These are phyloP conservation scores for Paraphaeosphaeria minitans DNA, from an alignment of 2,329 filamentous ascomycete genomes.

Conservation along the genomic window DNA sequence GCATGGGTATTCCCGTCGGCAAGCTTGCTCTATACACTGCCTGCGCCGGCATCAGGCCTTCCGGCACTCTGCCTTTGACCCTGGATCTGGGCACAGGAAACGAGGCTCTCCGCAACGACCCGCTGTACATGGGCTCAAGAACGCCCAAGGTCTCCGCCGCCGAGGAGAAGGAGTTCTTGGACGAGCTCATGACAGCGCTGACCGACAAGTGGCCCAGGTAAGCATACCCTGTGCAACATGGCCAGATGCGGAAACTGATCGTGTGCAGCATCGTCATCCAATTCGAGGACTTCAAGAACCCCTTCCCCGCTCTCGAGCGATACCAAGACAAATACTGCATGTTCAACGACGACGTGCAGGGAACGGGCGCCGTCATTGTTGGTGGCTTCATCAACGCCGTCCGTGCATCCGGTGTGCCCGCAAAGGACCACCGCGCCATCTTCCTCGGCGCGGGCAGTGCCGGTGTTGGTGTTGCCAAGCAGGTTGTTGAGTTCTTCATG, in stretches of 20 bases:
- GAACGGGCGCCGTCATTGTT: conserved; percentile 92
- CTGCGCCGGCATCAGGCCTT: conserved; percentile 90
- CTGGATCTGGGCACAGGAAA: conserved; percentile 69
- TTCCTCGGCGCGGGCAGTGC: conserved; percentile 96
- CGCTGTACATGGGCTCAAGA: conserved; percentile 90
- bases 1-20: conserved; percentile 96
- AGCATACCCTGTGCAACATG: conserved; percentile 34
- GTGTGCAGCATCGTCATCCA: conserved; percentile 73
- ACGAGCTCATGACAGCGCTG: conserved; percentile 94
- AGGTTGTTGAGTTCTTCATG: conserved; percentile 96
- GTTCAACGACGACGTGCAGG: conserved; percentile 99
- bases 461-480: conserved; percentile 95
- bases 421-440: conserved; percentile 90
- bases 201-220: conserved; percentile 75
- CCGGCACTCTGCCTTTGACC: conserved; percentile 66
- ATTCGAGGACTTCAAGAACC: conserved; percentile 98
- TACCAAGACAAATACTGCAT: conserved; percentile 89
- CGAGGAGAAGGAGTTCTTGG: conserved; percentile 89
- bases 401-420: conserved; percentile 81
- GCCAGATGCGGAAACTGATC: conserved; percentile 34
- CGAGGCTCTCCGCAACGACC: conserved; percentile 70
- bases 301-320: conserved; percentile 89
- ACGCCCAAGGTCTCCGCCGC: conserved; percentile 77
- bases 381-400: conserved; percentile 78
- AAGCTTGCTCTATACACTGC: conserved; percentile 95